A percentile compares a stretch with the other conserved stretches of the same genome.
Conservation (phyloP, 164 flowering plant species). For the Tinospora cordifolia region DNA sequence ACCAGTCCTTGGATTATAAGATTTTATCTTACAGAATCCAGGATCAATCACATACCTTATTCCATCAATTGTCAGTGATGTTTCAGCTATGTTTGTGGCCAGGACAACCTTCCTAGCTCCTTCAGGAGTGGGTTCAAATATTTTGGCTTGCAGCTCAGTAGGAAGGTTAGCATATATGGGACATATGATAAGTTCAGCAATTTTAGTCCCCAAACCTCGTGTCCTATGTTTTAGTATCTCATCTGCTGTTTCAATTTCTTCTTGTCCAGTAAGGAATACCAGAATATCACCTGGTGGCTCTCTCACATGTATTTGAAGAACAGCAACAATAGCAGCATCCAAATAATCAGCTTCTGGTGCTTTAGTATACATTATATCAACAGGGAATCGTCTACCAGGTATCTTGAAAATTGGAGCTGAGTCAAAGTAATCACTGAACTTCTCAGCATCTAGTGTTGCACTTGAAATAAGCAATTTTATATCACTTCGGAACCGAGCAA, state of each 20-base stretch:
- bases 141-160: constrained; percentile 88
- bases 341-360: constrained; percentile 94
- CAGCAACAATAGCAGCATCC: constrained; percentile 91
- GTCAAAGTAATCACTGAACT: constrained; percentile 93
- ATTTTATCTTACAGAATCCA: constrained; percentile 82
- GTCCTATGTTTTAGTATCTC: constrained; percentile 82
- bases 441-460: constrained; percentile 97
- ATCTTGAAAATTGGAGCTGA: constrained; percentile 87
- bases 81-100: constrained; percentile 92
- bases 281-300: constrained; percentile 80
- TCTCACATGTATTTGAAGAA: constrained; percentile 80
- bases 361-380: constrained; percentile 80
- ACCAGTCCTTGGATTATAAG: constrained; percentile 87
- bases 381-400: constrained; percentile 92
- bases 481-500: constrained; percentile 82
- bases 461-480: constrained; percentile 92
- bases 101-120: constrained; percentile 91
- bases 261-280: constrained; percentile 86
- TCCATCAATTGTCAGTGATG: constrained; percentile 91
- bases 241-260: constrained; percentile 92
- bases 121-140: constrained; percentile 94
- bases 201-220: constrained; percentile 81
- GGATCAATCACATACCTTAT: constrained; percentile 92
- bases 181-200: constrained; percentile 88
- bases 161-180: constrained; percentile 98